Percentiles rank a stretch among this genome's conserved stretches.
Conservation (phyloP, 345 rosid species). For the Rhodomyrtus tomentosa region DNA sequence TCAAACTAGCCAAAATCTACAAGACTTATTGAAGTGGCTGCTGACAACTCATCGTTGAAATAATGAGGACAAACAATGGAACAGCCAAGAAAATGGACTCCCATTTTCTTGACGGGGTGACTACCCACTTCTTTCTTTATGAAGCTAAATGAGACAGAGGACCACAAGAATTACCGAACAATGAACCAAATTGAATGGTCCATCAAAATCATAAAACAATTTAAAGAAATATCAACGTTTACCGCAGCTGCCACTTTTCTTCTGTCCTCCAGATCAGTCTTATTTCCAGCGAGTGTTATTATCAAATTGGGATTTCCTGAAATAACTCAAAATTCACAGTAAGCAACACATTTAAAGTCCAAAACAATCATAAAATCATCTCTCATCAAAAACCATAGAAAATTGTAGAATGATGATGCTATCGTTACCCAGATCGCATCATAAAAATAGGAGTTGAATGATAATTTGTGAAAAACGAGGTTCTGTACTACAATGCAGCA, state of each 20-base stretch:
- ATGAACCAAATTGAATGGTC: background rate
- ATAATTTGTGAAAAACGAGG: background rate
- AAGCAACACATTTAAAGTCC: background rate
- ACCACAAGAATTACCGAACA: background rate
- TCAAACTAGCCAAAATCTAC: background rate
- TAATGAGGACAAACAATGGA: background rate
- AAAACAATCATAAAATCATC: background rate
- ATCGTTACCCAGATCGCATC: background rate
- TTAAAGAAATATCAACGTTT: slow-evolving; percentile 3
- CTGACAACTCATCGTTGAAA: background rate
- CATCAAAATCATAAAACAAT: background rate
- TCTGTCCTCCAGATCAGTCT: slow-evolving; percentile 44
- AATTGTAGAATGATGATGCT: background rate
- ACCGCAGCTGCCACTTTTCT: slow-evolving; percentile 53
- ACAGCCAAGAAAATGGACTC: background rate
- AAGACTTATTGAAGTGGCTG: background rate
- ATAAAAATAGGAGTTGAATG: background rate
- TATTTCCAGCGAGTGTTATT: slow-evolving; percentile 53
- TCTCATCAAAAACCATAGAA: background rate
- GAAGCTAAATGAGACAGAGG: background rate
- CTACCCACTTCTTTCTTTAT: background rate
- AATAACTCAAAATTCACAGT: background rate
- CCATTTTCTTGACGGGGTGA: background rate
- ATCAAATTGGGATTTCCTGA: slow-evolving; percentile 47
- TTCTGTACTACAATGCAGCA: background rate